Conservation (phyloP, 139 green algal species). For the Chlamydomonas schloesseri region DNA sequence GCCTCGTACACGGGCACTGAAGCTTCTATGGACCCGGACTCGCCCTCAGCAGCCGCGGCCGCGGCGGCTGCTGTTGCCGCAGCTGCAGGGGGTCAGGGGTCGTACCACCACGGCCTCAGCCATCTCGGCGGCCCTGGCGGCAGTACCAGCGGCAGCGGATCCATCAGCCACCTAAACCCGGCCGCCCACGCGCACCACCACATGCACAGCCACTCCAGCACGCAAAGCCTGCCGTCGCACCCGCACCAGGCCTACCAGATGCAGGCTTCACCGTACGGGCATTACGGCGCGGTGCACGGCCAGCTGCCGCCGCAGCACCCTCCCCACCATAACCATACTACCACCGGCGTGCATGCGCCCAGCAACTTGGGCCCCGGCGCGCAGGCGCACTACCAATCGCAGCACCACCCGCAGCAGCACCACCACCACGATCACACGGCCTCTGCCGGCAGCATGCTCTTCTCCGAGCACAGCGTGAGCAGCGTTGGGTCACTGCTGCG, state of each 20-base stretch:
- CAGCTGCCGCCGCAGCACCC: background rate
- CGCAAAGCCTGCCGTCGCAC: background rate
- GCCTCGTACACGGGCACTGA: constrained; percentile 25
- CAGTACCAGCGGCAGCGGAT: background rate
- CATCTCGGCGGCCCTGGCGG: background rate
- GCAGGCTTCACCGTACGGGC: background rate
- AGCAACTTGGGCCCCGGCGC: background rate
- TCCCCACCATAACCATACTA: too few relatives aligned
- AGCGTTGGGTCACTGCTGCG: constrained; percentile 4
- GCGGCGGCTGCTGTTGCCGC: background rate
- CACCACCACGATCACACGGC: background rate
- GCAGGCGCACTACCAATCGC: background rate
- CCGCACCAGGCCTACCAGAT: background rate
- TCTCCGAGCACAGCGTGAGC: constrained; percentile 18
- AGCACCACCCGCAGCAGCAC: background rate
- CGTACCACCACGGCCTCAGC: background rate
- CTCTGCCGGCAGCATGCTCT: background rate
- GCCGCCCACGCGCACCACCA: background rate
- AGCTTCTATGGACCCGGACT: constrained; percentile 15
- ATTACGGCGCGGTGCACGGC: background rate
- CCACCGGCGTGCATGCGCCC: background rate
- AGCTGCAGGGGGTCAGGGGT: background rate
- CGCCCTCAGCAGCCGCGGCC: background rate
- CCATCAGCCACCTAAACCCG: constrained; percentile 10
- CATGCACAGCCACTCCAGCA: background rate